Evolutionary conservation across 2,329 filamentous ascomycete species (phyloP).

Genomic region (Colletotrichum higginsianum): DNA sequence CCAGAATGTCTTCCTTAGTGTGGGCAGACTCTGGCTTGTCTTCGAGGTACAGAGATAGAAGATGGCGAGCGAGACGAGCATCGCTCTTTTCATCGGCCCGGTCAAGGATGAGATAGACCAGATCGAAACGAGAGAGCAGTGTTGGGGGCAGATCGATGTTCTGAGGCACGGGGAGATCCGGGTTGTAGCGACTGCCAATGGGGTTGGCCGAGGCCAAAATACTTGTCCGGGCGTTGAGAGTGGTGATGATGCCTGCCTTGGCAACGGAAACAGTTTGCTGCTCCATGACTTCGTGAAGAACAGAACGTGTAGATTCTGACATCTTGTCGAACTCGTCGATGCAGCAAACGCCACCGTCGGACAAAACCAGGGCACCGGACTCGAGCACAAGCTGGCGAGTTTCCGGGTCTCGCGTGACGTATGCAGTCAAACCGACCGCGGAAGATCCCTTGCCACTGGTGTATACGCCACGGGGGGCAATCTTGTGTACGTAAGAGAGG

Average conservation of each 20-base stretch:
- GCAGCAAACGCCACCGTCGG: constrained; percentile 87
- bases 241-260: constrained; percentile 96
- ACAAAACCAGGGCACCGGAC: constrained; percentile 83
- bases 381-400: constrained; percentile 86
- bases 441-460: constrained; percentile 87
- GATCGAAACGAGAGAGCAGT: constrained; percentile 93
- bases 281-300: constrained; percentile 91
- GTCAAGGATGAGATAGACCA: constrained; percentile 97
- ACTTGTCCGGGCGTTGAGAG: constrained; percentile 93
- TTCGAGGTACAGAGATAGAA: constrained; percentile 97
- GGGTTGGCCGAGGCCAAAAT: constrained; percentile 98
- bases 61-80: constrained; percentile 88
- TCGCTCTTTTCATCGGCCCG: constrained; percentile 92
- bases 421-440: constrained; percentile 85
- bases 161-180: constrained; percentile 93
- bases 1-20: constrained; percentile 82
- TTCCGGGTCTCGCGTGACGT: constrained; percentile 85
- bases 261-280: constrained; percentile 89
- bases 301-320: constrained; percentile 83
- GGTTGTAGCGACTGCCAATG: constrained; percentile 98
- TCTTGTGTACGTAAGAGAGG: constrained; percentile 95
- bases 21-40: constrained; percentile 90
- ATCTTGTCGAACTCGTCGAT: constrained; percentile 92
- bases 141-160: constrained; percentile 98
- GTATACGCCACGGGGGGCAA: constrained; percentile 89